phyloP scores from a whole-genome alignment of 768 basidiomycete genomes.

The Termitomyces sp. region DNA sequence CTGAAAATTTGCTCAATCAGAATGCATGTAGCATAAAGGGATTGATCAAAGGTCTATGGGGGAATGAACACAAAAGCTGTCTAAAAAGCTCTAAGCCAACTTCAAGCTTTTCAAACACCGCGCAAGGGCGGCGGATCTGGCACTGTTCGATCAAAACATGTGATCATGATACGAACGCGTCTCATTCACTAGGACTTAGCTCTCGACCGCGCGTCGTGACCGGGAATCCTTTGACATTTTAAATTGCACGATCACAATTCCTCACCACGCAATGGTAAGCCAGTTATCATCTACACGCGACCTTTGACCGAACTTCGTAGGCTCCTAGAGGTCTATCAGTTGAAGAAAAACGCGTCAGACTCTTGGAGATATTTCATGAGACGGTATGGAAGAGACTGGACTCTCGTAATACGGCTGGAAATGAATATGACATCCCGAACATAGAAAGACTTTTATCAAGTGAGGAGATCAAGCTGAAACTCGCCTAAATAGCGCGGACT shows the following conservation, averaged over 20 bases:
- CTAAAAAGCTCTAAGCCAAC: no score
- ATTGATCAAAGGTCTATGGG: background rate
- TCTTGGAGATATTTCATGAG: constrained; percentile 94
- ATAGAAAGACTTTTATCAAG: constrained; percentile 85
- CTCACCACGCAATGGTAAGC: constrained; percentile 9
- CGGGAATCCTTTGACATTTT: background rate
- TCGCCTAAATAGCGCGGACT: background rate
- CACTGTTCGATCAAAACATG: background rate
- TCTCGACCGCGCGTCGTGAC: no score
- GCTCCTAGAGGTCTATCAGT: constrained; percentile 82
- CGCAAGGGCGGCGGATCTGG: no score
- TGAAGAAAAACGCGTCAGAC: constrained; percentile 86
- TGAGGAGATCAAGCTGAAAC: constrained; percentile 13
- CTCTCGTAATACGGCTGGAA: background rate
- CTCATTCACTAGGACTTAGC: no score
- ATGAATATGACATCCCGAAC: background rate
- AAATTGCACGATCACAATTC: background rate
- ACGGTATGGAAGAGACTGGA: constrained; percentile 44
- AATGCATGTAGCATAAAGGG: background rate
- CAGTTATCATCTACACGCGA: background rate
- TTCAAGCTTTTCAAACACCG: no score
- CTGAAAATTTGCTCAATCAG: background rate
- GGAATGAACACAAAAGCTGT: background rate
- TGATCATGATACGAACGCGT: background rate
- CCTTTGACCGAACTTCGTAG: constrained; percentile 27